phyloP scores from a whole-genome alignment of 1,139 yeast genomes.

The Pichia sp. region DNA sequence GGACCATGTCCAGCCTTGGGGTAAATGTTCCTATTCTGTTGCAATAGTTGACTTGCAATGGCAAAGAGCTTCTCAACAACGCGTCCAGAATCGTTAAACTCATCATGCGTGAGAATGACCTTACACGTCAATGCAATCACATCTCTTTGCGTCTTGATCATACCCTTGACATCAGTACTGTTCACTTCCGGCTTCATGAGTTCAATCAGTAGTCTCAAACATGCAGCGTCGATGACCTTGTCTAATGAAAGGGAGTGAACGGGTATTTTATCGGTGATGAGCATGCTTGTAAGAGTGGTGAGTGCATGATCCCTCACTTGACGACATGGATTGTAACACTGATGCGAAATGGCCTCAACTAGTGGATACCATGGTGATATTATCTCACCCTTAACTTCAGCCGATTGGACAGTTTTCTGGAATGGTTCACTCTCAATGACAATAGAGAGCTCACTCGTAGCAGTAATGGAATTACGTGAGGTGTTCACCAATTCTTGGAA shows the following conservation, averaged over 20 bases:
- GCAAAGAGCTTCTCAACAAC: slow-evolving; percentile 23
- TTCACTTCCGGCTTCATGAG: slow-evolving; percentile 60
- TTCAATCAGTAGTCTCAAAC: slow-evolving; percentile 68
- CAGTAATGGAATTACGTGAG: slow-evolving; percentile 55
- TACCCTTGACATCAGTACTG: slow-evolving; percentile 58
- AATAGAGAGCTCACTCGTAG: slow-evolving; percentile 45
- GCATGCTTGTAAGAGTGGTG: slow-evolving; percentile 41
- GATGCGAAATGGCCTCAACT: slow-evolving; percentile 77
- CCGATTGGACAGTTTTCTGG: slow-evolving; percentile 24
- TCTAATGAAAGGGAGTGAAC: slow-evolving; percentile 36
- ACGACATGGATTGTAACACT: slow-evolving; percentile 82
- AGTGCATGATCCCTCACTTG: slow-evolving; percentile 65
- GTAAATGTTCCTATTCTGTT: slow-evolving; percentile 17
- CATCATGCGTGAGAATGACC: slow-evolving; percentile 53
- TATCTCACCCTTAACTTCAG: slow-evolving; percentile 8
- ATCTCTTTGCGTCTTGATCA: slow-evolving; percentile 57
- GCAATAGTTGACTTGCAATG: slow-evolving; percentile 21
- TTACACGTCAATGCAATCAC: slow-evolving; percentile 64
- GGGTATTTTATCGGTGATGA: slow-evolving; percentile 29
- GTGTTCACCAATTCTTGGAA: slow-evolving; percentile 47
- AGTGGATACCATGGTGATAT: slow-evolving; percentile 42
- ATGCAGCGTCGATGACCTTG: slow-evolving; percentile 62
- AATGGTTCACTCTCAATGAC: slow-evolving; percentile 27
- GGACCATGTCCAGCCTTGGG: slow-evolving; percentile 22
- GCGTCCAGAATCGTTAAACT: slow-evolving; percentile 16